Base-by-base conservation (phyloP, 176 grass and related monocot genomes). In the Pontederia crassipes region DNA sequence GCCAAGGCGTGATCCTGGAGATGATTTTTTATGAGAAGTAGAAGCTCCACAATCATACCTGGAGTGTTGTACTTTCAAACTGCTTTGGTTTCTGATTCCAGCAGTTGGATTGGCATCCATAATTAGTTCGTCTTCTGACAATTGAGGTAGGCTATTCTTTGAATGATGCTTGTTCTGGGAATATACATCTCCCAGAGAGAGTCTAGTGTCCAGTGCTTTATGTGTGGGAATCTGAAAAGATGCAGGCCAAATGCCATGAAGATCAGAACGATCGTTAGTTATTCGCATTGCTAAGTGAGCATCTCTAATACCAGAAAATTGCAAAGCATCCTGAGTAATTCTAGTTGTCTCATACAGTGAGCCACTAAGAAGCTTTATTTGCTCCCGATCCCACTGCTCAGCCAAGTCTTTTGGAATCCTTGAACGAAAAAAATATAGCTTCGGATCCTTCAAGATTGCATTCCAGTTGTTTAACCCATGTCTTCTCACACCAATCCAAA, bases 401-500 rank as follows among this genome's bases (percentile, higher is more conserved):
- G 93, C 87, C 59, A 97, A 81, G 69, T 97, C 93, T 65, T 92
- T 84, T 9, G 73, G 51, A 40, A 73, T 49, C 57, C 80, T 92
- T 29, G 72, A 82, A 68, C 75, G 80, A 50, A 72, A 82, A 67
- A 97, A 97, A 16, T 61, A 56, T 29, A 97, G 67, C 2, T 64
- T 74, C 17, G 84, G 78, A 60, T 97, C 87, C 75, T 63, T 75
- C 59, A 97, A 55, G 75, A 92, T 77, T 29, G 81, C 81, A 69
- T 82, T 75, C 93, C 93, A 97, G 35, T 88, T 97, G 66, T 79
- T 85, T n/a, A 74, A 48, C 14, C 93, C 93, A 59, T 97, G 87
- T 61, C 93, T 84, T 69, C 93, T 79, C 56, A 97, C 87, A 48
- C 93, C 93, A 70, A 97, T 97, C 87, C 93, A 97, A 67, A 97